Conservation (phyloP, 345 rosid species). For the Heritiera littoralis region DNA sequence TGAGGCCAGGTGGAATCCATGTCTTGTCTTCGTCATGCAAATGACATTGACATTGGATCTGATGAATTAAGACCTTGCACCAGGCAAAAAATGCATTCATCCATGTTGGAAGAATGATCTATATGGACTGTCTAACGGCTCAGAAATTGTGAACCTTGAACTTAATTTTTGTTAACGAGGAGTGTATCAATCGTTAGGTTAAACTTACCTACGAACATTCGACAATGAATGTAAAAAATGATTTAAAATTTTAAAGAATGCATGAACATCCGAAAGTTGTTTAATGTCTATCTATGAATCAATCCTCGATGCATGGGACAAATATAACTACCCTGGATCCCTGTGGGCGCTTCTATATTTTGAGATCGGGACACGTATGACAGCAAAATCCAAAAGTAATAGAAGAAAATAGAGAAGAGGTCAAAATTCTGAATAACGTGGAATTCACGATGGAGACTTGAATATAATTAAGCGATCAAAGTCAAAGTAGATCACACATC, state of each 20-base stretch:
- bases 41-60: background rate
- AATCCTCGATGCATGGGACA: background rate
- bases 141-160: too few relatives aligned
- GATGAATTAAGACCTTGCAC: background rate
- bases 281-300: background rate
- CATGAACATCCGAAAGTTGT: background rate
- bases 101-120: background rate
- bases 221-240: too few relatives aligned
- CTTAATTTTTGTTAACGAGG: too few relatives aligned
- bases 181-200: too few relatives aligned
- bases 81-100: background rate
- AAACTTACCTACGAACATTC: too few relatives aligned
- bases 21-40: background rate
- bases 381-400: conserved; percentile 1
- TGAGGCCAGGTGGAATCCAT: background rate
- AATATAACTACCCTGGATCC: background rate
- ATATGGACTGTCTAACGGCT: too few relatives aligned
- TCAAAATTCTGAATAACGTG: too few relatives aligned
- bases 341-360: background rate
- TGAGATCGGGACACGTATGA: background rate
- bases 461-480: too few relatives aligned
- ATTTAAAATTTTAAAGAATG: background rate
- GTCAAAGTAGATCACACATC: background rate
- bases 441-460: too few relatives aligned
- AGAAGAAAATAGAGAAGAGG: background rate